These are phyloP conservation scores for Myrmaecium sp. DNA, from an alignment of 2,329 filamentous ascomycete species.

Conservation along the genomic window DNA sequence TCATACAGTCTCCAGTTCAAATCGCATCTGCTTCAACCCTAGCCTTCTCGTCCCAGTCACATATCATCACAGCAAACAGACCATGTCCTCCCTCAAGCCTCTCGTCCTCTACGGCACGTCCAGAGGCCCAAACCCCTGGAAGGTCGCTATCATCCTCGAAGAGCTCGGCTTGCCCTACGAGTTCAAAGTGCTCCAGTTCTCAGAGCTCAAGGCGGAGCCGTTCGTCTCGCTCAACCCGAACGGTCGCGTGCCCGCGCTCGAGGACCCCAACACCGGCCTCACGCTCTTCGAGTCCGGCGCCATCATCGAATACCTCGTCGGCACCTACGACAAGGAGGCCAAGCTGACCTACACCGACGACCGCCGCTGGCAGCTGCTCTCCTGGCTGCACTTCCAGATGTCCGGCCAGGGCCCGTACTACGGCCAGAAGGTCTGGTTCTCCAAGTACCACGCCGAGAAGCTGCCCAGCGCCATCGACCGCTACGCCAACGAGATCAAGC, in stretches of 20 bases:
- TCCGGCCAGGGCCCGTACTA: constrained; percentile 32
- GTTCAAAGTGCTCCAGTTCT: constrained; percentile 19
- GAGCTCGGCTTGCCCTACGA: constrained; percentile 27
- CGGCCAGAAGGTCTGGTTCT: constrained; percentile 21
- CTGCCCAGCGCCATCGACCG: constrained; percentile 25
- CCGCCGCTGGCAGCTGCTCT: constrained; percentile 21
- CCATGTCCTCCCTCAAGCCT: constrained; percentile 4
- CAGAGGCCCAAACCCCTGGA: constrained; percentile 21
- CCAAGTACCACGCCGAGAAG: constrained; percentile 24
- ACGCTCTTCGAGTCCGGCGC: constrained; percentile 27
- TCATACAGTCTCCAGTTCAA: too few relatives aligned
- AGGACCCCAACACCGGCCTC: constrained; percentile 27
- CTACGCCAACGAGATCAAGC: constrained; percentile 27
- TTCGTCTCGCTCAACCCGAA: constrained; percentile 24
- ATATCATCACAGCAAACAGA: too few relatives aligned
- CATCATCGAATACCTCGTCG: constrained; percentile 27
- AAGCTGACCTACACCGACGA: constrained; percentile 19
- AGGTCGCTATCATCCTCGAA: constrained; percentile 28
- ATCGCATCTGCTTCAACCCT: too few relatives aligned
- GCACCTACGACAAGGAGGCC: constrained; percentile 25
- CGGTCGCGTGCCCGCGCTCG: constrained; percentile 24
- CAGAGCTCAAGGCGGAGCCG: constrained; percentile 20
- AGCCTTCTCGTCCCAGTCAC: too few relatives aligned
- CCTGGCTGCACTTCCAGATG: constrained; percentile 30
- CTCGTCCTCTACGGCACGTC: constrained; percentile 4